Percentiles rank a stretch among this genome's conserved stretches.
These are phyloP conservation scores for Myriangium duriaei DNA, from an alignment of 2,329 filamentous ascomycete species.

Conservation along the genomic window DNA sequence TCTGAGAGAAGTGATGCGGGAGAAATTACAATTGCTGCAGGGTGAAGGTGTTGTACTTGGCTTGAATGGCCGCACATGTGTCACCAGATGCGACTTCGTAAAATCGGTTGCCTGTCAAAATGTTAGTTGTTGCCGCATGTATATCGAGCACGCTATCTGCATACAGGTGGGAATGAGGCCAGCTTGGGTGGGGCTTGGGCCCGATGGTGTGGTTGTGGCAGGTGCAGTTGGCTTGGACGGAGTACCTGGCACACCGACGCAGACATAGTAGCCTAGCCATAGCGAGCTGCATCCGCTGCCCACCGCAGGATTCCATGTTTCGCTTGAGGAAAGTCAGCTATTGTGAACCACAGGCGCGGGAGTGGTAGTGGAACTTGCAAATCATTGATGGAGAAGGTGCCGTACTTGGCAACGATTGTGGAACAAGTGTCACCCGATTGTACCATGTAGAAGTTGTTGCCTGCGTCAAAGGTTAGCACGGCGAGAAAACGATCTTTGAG, in stretches of 20 bases:
- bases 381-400: neutral
- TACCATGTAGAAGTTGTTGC: neutral
- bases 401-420: neutral
- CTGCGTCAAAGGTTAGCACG: neutral
- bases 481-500: neutral
- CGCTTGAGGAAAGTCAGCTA: neutral
- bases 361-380: neutral
- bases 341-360: neutral
- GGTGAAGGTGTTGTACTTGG: neutral
- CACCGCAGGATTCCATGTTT: constrained; percentile 1
- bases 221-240: neutral
- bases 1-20: neutral
- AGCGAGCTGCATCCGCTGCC: neutral
- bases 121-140: no score
- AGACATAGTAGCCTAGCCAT: constrained; percentile 1
- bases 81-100: neutral
- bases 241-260: neutral
- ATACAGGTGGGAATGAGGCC: neutral
- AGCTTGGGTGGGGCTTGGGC: neutral
- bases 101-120: neutral
- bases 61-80: neutral
- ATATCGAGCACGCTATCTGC: no score
- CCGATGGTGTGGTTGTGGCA: neutral
- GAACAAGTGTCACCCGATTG: neutral
- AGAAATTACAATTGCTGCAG: neutral